phyloP scores from a whole-genome alignment of 768 basidiomycete species.

The Lactifluus pinguis region DNA sequence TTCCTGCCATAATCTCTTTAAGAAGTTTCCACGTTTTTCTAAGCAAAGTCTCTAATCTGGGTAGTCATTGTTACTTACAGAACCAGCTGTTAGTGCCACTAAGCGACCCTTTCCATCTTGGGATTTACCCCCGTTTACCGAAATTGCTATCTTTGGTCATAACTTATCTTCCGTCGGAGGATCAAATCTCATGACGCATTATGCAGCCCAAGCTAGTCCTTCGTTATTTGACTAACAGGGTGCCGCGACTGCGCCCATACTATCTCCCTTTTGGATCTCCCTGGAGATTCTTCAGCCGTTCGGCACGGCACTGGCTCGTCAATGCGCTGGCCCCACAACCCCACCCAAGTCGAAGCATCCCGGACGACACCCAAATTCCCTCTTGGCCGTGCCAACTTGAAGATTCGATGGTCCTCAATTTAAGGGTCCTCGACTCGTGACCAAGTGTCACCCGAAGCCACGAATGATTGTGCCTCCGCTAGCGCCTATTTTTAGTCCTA shows the following conservation, averaged over 20 bases:
- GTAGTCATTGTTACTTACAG: too few species aligned
- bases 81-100: too few species aligned
- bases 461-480: background rate
- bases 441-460: background rate
- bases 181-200: background rate
- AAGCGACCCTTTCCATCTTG: background rate
- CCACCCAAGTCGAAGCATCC: background rate
- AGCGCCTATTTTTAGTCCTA: constrained; percentile 1
- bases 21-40: too few species aligned
- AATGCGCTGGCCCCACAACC: background rate
- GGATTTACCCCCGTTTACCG: background rate
- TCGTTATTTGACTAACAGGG: background rate
- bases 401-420: background rate
- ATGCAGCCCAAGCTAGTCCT: background rate
- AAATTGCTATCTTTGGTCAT: background rate
- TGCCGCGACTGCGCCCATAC: background rate
- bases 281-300: background rate
- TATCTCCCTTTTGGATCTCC: background rate
- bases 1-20: too few species aligned
- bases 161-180: background rate
- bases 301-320: background rate
- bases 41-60: too few species aligned
- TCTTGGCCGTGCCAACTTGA: background rate
- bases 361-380: background rate
- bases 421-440: constrained; percentile 1